phyloP scores from a whole-genome alignment of 768 basidiomycete genomes.

The Calocera viscosa region DNA sequence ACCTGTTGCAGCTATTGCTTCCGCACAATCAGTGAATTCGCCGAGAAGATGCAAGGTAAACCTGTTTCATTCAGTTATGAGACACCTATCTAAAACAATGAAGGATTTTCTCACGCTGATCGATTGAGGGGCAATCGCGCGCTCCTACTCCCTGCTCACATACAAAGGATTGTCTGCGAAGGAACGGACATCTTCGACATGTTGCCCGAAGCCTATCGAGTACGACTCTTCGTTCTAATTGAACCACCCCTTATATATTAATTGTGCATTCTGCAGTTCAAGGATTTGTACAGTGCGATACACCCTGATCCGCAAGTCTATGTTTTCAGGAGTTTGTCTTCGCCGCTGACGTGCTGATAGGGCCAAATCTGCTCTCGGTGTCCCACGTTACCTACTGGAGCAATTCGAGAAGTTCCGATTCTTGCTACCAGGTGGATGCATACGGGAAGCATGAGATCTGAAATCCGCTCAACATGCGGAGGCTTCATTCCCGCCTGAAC shows the following conservation, averaged over 20 bases:
- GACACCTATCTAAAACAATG: background rate
- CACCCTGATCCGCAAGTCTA: conserved; percentile 39
- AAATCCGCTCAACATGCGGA: no score
- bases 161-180: conserved; percentile 46
- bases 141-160: conserved; percentile 39
- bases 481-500: no score
- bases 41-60: conserved; percentile 39
- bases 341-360: conserved; percentile 21
- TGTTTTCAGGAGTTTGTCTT: background rate
- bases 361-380: conserved; percentile 36
- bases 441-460: conserved; percentile 23
- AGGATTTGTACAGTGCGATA: conserved; percentile 42
- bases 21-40: conserved; percentile 44
- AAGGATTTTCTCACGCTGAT: conserved; percentile 49
- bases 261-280: conserved; percentile 30
- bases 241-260: conserved; percentile 27
- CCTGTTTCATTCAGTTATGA: background rate
- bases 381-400: conserved; percentile 41
- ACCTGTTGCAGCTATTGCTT: conserved; percentile 43
- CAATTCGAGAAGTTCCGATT: conserved; percentile 41
- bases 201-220: conserved; percentile 39
- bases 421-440: conserved; percentile 45
- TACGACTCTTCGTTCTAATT: background rate
- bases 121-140: conserved; percentile 39
- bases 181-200: conserved; percentile 54